Base-by-base conservation (phyloP, 148 eudicot species). In the Talinum fruticosum region DNA sequence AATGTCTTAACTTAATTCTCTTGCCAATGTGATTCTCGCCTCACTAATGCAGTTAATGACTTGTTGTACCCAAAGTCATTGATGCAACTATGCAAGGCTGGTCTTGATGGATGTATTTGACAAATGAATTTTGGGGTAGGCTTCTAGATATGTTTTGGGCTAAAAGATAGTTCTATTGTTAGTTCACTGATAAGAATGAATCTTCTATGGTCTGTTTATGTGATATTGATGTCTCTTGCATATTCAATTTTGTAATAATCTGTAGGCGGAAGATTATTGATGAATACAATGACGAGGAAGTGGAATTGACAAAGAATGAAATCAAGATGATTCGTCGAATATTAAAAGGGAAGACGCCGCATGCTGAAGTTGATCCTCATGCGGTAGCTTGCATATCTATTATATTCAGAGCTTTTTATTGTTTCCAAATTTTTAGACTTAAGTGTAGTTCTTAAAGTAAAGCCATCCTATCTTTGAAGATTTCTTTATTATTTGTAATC, bases 221-320 rank as follows among this genome's bases (percentile, higher is more conserved):
- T 62, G 26, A 66, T 30, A 61, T 18, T 64, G 26, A 14, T 44
- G 57, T 21, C 18, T 15, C 15, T 10, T 5, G 26, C 47, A 0
- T 10, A 66, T 36, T 30, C 53, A 14, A 13, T 68, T 66, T 66
- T 38, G 67, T 59, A 69, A 32, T 64, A n/a, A n/a, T n/a, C 12
- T 85, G 62, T 81, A 96, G 99, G 99, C 91, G 93, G 79, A 91
- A 86, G 85, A 81, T 96, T 30, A 33, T 73, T 68, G 99, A 96
- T 82, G 98, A 91, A 72, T 85, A 87, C 78, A 93, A 96, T 62
- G 98, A 91, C 33, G 99, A 96, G 86, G 93, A 87, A 80, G 98
- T 96, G 70, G 92, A 88, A 84, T 72, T 96, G 79, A 88, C 89
- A 16, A 89, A 85, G 82, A 77, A 87, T 18, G 93, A 93, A 85